Evolutionary conservation across 768 basidiomycete species (phyloP), one percentile per base, ranked within the genome.

Genomic region (Lentinus brumalis): DNA sequence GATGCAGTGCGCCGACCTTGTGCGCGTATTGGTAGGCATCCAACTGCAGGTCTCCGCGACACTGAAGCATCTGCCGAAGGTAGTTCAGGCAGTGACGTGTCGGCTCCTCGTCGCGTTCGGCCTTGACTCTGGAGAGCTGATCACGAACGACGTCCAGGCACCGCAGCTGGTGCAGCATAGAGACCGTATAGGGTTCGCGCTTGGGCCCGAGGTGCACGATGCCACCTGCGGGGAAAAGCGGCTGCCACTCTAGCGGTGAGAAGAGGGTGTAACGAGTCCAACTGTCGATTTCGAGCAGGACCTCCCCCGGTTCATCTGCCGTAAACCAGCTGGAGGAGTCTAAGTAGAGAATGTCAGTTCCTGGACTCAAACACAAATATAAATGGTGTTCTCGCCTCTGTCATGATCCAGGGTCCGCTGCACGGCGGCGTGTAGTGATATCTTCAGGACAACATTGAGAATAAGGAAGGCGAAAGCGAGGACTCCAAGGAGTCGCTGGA

Each of bases 91-190:
- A 78, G 46, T 79, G 76, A 15, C 26, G 47, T 10, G 47, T 29
- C 47, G 26, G 11, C 67, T 60, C 21, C 64, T 50, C 46, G 55
- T 31, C 50, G 35, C 31, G 39, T 40, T 31, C 50, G 31, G 42
- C 35, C 52, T 30, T 26, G 3, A 41, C 16, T 38, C 16, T 39
- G 16, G 44, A 38, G 55, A 74, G 59, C 40, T 71, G 68, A 7
- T 35, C 63, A 30, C 76, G 72, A n/a, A 79, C 50, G 16, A 78
- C 63, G 45, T 79, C 67, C 62, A 80, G 68, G 57, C 79, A 79
- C 26, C 76, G 76, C 1, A 80, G 66, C 32, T 75, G 72, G 66
- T 79, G 78, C 30, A 79, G 70, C 67, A 79, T 74, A 29, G 71
- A 54, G 32, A 78, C 59, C 12, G 73, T 73, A 61, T 70, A 78